A percentile compares a stretch with the other conserved stretches of the same genome.
These are phyloP conservation scores for Eucalyptus curtisii DNA, from an alignment of 345 rosid species.

Conservation along the genomic window DNA sequence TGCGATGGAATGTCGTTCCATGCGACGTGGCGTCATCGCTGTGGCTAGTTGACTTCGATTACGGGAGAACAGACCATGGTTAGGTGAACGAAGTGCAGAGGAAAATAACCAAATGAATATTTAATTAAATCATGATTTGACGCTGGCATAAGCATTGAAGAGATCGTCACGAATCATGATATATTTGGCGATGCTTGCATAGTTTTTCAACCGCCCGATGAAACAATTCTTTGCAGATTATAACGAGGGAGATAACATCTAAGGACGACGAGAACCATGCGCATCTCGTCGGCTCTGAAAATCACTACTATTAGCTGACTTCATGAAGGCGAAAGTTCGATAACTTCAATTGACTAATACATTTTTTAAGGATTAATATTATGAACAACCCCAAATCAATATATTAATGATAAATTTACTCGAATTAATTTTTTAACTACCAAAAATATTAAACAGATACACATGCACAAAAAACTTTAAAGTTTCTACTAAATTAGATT, in stretches of 20 bases:
- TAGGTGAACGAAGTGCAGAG: not conserved
- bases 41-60: not conserved
- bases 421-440: fast-evolving
- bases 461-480: no score
- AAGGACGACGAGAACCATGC: not conserved
- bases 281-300: not conserved
- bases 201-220: not conserved
- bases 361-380: not conserved
- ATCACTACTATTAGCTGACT: not conserved
- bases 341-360: not conserved
- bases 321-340: not conserved
- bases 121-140: not conserved
- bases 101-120: not conserved
- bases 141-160: not conserved
- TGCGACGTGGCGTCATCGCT: not conserved
- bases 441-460: no score
- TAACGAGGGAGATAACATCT: not conserved
- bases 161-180: not conserved
- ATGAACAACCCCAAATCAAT: no score
- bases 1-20: not conserved
- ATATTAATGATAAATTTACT: no score
- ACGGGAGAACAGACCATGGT: not conserved
- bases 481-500: no score
- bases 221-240: not conserved
- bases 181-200: not conserved